phyloP scores from a whole-genome alignment of 2,329 filamentous ascomycete species.

The Zarea fungicola region DNA sequence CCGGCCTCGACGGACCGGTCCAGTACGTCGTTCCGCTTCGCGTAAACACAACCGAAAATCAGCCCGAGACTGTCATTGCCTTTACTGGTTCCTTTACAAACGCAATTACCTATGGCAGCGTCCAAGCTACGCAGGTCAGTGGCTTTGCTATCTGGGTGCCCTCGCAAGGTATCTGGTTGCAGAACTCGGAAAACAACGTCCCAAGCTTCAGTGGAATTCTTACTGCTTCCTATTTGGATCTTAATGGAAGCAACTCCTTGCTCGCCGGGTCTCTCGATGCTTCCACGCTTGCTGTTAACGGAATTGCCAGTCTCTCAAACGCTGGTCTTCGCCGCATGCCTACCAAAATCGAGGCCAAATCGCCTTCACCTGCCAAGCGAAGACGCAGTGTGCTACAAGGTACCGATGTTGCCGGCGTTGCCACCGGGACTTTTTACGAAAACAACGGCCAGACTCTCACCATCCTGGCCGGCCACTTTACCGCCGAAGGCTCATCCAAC shows the following conservation, averaged over 20 bases:
- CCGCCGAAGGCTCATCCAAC: slow-evolving; percentile 56
- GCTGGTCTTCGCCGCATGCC: slow-evolving; percentile 51
- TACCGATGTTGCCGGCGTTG: slow-evolving; percentile 58
- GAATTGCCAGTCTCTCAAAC: slow-evolving; percentile 61
- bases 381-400: slow-evolving; percentile 43
- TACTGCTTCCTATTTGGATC: slow-evolving; percentile 60
- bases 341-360: slow-evolving; percentile 45
- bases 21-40: slow-evolving; percentile 67
- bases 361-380: slow-evolving; percentile 29
- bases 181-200: slow-evolving; percentile 63
- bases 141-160: slow-evolving; percentile 93
- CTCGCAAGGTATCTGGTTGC: slow-evolving; percentile 78
- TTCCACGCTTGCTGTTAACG: slow-evolving; percentile 65
- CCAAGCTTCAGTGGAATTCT: slow-evolving; percentile 68
- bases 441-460: slow-evolving; percentile 71
- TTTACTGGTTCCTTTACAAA: slow-evolving; percentile 75
- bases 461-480: slow-evolving; percentile 82
- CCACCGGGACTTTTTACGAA: slow-evolving; percentile 73
- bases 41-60: slow-evolving; percentile 68
- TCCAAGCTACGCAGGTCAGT: slow-evolving; percentile 54
- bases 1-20: slow-evolving; percentile 78
- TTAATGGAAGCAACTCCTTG: slow-evolving; percentile 59
- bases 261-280: slow-evolving; percentile 82
- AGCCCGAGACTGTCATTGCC: slow-evolving; percentile 68
- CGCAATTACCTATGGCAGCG: slow-evolving; percentile 62